phyloP scores from a whole-genome alignment of 2,329 filamentous ascomycete genomes.

The Arthrobotrys sphaeroides region DNA sequence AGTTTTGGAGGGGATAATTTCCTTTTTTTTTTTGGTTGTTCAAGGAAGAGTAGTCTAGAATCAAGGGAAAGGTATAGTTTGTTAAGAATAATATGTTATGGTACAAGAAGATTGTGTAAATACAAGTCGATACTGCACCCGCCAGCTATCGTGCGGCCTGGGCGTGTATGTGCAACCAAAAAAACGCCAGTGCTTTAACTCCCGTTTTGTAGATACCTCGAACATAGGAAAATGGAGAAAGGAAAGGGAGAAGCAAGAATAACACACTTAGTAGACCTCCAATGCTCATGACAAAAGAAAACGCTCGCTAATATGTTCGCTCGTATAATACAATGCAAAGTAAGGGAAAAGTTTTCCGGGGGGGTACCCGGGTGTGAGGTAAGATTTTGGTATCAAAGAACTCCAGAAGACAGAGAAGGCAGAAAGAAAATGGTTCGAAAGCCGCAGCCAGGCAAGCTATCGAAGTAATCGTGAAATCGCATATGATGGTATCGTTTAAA shows the following conservation, averaged over 20 bases:
- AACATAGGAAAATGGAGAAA: neutral
- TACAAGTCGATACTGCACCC: neutral
- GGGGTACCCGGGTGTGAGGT: neutral
- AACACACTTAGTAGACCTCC: slow-evolving; percentile 5
- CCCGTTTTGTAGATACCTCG: neutral
- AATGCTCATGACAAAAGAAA: slow-evolving; percentile 29
- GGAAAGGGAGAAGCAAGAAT: neutral
- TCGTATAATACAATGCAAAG: slow-evolving; percentile 13
- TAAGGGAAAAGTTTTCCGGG: neutral
- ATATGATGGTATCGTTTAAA: neutral
- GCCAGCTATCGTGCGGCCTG: neutral
- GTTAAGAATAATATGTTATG: neutral
- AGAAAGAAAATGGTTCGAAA: slow-evolving; percentile 6
- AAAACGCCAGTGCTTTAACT: slow-evolving; percentile 18
- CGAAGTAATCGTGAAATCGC: neutral
- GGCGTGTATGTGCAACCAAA: neutral
- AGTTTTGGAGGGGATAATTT: too few species aligned
- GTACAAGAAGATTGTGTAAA: slow-evolving; percentile 22
- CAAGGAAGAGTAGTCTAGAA: too few species aligned
- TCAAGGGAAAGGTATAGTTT: neutral
- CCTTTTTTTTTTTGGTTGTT: too few species aligned
- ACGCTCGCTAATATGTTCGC: slow-evolving; percentile 34
- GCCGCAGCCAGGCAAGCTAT: slow-evolving; percentile 13
- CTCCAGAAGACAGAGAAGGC: neutral
- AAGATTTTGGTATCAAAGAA: slow-evolving; percentile 1